Evolutionary conservation across 2,329 filamentous ascomycete species (phyloP), one percentile per base, ranked within the genome.

Genomic region (Immersiporthe knoxdaviesiana): DNA sequence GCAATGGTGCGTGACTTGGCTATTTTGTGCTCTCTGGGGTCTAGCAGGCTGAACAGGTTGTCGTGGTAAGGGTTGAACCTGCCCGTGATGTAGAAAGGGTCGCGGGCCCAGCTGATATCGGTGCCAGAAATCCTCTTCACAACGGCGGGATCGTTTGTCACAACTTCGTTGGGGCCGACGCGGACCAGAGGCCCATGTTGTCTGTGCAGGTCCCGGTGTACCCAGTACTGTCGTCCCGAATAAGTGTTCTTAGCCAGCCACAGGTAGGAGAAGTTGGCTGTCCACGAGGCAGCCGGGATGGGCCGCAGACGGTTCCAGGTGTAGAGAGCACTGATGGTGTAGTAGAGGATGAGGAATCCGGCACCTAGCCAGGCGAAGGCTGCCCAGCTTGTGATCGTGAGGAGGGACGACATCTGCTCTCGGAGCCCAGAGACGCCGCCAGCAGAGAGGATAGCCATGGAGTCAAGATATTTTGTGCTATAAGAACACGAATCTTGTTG

Each of bases 181-280:
- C 74, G 70, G 14, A 76, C 74, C 27, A 79, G 72, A 1, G 72
- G 67, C 44, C 77, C 76, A 62, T 77, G 74, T 21, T 71, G 69
- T 6, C 74, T 63, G 18, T 72, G 73, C 3, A 75, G 68, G 10
- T 72, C 72, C 5, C 68, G 70, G 62, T 76, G 75, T 7, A 71
- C 63, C 37, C 74, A 69, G 52, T 72, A 74, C 66, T 75, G 73
- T 24, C 70, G 72, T 39, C 75, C 76, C 39, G 68, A 75, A 37
- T 59, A 63, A 3, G 71, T 71, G 5, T 72, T 68, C 8, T 71
- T 71, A 21, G 68, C 71, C 41, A 79, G 67, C 77, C 77, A 80
- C 8, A 76, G 32, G 70, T 79, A 78, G 5, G 77, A 78, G 39
- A 80, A 78, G 12, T 76, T 75, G 14, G 75, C 76, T 1, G 75